phyloP scores from a whole-genome alignment of 2,329 filamentous ascomycete species.

The Aspergillus sp. region DNA sequence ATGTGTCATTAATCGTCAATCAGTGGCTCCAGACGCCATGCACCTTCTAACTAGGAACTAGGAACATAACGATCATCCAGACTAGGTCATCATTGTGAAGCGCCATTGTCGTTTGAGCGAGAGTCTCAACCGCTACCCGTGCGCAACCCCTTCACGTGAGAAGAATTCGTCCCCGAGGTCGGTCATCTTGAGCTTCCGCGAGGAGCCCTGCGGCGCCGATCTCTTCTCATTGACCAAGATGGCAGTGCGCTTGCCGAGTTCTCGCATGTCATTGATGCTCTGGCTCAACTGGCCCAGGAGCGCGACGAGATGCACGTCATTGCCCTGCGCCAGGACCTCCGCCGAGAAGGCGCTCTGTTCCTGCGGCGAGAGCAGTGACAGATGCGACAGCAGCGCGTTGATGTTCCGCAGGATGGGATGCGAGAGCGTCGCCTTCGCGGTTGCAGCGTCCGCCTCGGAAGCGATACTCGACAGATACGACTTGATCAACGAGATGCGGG shows the following conservation, averaged over 20 bases:
- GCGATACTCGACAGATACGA: conserved; percentile 76
- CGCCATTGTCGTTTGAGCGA: too few relatives aligned
- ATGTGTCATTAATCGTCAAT: too few relatives aligned
- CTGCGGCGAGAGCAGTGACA: conserved; percentile 76
- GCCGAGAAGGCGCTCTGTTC: conserved; percentile 64
- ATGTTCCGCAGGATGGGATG: conserved; percentile 82
- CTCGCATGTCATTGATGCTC: conserved; percentile 67
- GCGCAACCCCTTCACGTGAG: conserved; percentile 15
- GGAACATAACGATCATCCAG: too few relatives aligned
- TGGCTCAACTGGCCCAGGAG: conserved; percentile 74
- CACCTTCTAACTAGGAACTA: too few relatives aligned
- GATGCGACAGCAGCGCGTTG: conserved; percentile 77
- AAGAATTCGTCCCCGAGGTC: conserved; percentile 30
- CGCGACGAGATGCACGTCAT: conserved; percentile 77
- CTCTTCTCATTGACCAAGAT: conserved; percentile 56
- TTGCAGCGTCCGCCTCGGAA: conserved; percentile 36
- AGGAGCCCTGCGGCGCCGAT: conserved; percentile 12
- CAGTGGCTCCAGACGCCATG: too few relatives aligned
- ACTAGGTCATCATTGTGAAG: too few relatives aligned
- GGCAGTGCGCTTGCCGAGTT: conserved; percentile 72
- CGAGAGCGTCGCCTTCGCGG: conserved; percentile 56
- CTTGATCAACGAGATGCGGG: conserved; percentile 68
- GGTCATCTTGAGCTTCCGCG: conserved; percentile 23
- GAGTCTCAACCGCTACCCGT: conserved; percentile 2
- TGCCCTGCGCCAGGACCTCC: conserved; percentile 73